A percentile compares a stretch with the other conserved stretches of the same genome.
phyloP scores from a whole-genome alignment of 208 protist species.

The Leishmania gerbilli region DNA sequence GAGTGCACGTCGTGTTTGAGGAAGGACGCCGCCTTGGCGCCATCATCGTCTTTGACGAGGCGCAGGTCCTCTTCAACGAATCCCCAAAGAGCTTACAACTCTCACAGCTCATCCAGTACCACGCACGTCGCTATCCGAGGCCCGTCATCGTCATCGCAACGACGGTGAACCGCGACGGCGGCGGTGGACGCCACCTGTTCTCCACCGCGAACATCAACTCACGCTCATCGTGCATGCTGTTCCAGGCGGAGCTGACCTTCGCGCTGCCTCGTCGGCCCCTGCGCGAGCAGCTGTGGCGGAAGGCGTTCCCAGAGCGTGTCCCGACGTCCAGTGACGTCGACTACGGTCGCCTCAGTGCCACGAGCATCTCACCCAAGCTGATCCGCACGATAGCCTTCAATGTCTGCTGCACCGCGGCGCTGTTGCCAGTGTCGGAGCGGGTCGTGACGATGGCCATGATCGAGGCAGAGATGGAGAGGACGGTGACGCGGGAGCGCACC shows the following conservation, averaged over 20 bases:
- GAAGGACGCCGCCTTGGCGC: conserved; percentile 83
- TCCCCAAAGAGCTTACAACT: conserved; percentile 60
- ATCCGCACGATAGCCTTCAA: conserved; percentile 77
- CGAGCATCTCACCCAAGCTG: conserved; percentile 62
- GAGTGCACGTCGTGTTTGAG: conserved; percentile 72
- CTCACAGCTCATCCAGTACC: conserved; percentile 82
- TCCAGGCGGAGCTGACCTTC: conserved; percentile 66
- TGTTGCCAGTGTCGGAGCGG: conserved; percentile 46
- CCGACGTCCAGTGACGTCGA: conserved; percentile 61
- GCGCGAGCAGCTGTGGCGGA: conserved; percentile 72
- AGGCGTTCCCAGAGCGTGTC: conserved; percentile 69
- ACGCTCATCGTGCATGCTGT: conserved; percentile 51
- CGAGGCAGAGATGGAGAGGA: conserved; percentile 52
- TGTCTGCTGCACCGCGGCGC: conserved; percentile 74
- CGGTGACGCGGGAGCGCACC: conserved; percentile 47
- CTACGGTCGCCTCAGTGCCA: conserved; percentile 53
- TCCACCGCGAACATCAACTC: conserved; percentile 44
- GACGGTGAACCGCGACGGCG: conserved; percentile 42
- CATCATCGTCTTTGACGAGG: conserved; percentile 89
- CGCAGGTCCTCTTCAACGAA: conserved; percentile 85
- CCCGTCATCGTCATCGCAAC: conserved; percentile 86
- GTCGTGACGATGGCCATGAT: conserved; percentile 78
- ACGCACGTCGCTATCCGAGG: conserved; percentile 67
- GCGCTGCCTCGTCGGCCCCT: conserved; percentile 51
- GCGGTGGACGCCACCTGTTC: conserved; percentile 30